Evolutionary conservation across 2,329 filamentous ascomycete species (phyloP), one percentile per base, ranked within the genome.

Genomic region (Botryosphaeria agaves): DNA sequence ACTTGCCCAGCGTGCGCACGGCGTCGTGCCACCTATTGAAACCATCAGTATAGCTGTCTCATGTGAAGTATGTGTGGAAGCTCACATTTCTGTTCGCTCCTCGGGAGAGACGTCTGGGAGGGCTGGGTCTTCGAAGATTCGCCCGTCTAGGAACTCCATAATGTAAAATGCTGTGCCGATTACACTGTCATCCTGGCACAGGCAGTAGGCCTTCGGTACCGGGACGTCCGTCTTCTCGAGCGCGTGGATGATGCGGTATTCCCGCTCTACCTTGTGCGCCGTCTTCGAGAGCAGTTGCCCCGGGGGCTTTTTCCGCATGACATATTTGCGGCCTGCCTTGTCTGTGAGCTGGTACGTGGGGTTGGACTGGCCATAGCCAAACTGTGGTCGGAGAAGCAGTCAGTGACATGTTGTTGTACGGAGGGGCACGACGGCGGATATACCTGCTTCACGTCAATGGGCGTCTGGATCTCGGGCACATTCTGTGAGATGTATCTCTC

Each of bases 291-390:
- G 67, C 23, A 98, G 75, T 58, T 77, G 74, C 39, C 89, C 89
- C n/a, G 89, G 87, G 1, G 89, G 89, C 60, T 95, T 95, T 69
- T 98, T 95, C 52, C 89, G 82, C 62, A 95, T 69, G 19, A 98
- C 89, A 57, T 76, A 93, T 48, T 75, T 73, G 41, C 62, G 54
- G 30, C 74, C 72, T 48, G 73, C 64, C 40, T 72, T 64, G 31
- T 74, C 74, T 11, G 75, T 92, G 47, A 95, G 66, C 47, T 87
- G 82, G 59, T 95, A 98, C 2, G 89, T 98, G 26, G 89, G 89
- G 52, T 95, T 98, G 34, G 83, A 93, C 59, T 95, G 89, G 36
- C 89, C 89, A 52, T 91, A 95, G 45, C 85, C 83, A 51, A 95
- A 98, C 81, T 95, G 46, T 20, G 30, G 11, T 9, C 24, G 18